Evolutionary conservation across 2,329 filamentous ascomycete species (phyloP).

Genomic region (Diaporthe batatas): DNA sequence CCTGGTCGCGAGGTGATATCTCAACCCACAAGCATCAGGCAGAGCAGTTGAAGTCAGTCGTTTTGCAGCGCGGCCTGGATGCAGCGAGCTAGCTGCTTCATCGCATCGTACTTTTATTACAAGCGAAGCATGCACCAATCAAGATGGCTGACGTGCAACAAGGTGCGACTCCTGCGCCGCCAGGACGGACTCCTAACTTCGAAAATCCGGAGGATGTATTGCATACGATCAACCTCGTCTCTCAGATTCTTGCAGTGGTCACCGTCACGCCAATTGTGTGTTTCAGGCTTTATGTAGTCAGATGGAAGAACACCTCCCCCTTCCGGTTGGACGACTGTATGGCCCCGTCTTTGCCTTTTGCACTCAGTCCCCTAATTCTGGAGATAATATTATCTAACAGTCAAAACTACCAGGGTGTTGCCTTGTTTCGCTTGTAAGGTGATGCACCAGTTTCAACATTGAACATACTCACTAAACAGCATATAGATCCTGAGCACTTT

Average conservation of each 20-base stretch:
- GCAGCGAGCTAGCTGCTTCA: neutral
- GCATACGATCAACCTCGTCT: constrained; percentile 37
- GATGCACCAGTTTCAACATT: neutral
- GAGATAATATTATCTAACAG: neutral
- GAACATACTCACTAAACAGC: neutral
- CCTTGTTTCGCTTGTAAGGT: constrained; percentile 25
- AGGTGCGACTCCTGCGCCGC: constrained; percentile 36
- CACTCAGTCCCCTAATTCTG: neutral
- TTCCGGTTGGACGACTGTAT: constrained; percentile 33
- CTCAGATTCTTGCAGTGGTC: constrained; percentile 26
- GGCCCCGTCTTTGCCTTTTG: neutral
- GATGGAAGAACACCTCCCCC: constrained; percentile 13
- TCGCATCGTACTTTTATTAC: neutral
- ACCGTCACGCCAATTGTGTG: constrained; percentile 28
- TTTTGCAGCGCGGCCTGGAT: neutral
- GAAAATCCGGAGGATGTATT: constrained; percentile 34
- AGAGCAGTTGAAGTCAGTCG: neutral
- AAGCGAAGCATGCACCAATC: constrained; percentile 3
- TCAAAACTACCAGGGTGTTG: constrained; percentile 15
- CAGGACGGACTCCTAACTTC: constrained; percentile 23
- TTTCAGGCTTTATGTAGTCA: constrained; percentile 27
- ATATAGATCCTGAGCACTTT: constrained; percentile 30
- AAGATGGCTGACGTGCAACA: constrained; percentile 16
- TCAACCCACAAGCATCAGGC: neutral
- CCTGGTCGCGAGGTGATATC: neutral